Conservation (phyloP, 2,329 filamentous ascomycete genomes). For the Meredithiella fracta region DNA sequence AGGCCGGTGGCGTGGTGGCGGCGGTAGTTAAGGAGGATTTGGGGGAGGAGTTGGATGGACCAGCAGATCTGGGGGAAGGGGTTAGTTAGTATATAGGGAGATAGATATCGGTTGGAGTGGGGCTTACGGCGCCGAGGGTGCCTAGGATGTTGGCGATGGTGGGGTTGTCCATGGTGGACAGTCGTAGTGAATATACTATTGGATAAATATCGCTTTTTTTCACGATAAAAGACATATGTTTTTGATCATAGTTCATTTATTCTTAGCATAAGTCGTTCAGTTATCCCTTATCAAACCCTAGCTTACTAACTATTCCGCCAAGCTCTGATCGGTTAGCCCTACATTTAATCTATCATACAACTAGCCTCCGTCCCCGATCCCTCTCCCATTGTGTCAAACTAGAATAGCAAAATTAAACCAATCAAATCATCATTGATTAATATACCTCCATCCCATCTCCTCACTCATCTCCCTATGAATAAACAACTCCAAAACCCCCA, state of each 20-base stretch:
- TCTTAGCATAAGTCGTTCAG: too few species aligned
- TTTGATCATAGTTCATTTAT: too few species aligned
- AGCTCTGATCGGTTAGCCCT: neutral
- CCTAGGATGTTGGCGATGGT: conserved; percentile 41
- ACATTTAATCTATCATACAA: neutral
- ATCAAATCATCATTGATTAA: neutral
- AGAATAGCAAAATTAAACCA: neutral
- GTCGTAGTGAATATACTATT: too few species aligned
- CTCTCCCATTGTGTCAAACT: neutral
- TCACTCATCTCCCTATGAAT: conserved; percentile 18
- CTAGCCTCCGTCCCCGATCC: neutral
- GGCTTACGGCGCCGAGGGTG: conserved; percentile 38
- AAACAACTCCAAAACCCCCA: conserved; percentile 55
- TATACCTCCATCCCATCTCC: conserved; percentile 15
- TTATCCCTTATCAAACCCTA: too few species aligned
- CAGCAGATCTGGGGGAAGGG: conserved; percentile 33
- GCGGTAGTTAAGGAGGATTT: conserved; percentile 51
- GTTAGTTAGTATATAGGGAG: neutral
- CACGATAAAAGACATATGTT: too few species aligned
- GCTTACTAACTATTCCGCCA: neutral
- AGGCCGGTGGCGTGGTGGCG: conserved; percentile 49
- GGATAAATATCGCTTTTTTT: too few species aligned
- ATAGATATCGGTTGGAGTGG: neutral
- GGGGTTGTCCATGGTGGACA: conserved; percentile 34
- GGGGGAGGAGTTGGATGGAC: conserved; percentile 52